A percentile compares a stretch with the other conserved stretches of the same genome.
phyloP scores from a whole-genome alignment of 2,329 filamentous ascomycete species.

The Teratosphaeria gauchensis region DNA sequence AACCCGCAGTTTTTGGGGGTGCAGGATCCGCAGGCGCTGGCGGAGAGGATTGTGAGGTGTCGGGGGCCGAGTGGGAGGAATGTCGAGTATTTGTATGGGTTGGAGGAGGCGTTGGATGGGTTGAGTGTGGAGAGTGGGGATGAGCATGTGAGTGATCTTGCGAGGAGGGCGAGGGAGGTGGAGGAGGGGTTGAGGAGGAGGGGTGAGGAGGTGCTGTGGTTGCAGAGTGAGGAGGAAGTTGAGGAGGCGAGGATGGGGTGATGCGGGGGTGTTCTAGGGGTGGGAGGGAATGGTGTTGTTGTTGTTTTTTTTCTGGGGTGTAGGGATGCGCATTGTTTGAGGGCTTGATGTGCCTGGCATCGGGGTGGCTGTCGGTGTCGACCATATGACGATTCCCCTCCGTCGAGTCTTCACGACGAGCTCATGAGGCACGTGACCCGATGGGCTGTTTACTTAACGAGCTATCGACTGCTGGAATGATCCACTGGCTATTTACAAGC shows the following conservation, averaged over 20 bases:
- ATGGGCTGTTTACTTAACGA: too few species aligned
- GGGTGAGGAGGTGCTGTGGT: not conserved
- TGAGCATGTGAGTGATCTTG: conserved; percentile 75
- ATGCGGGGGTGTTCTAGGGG: too few species aligned
- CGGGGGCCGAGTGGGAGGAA: conserved; percentile 81
- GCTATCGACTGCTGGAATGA: too few species aligned
- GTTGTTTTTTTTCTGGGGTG: too few species aligned
- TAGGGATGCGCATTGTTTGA: too few species aligned
- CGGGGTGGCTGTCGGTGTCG: too few species aligned
- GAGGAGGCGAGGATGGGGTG: not conserved
- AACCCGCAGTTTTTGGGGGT: conserved; percentile 88
- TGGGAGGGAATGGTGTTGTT: too few species aligned
- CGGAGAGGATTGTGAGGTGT: conserved; percentile 69
- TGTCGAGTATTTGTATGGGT: conserved; percentile 73
- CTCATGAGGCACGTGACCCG: too few species aligned
- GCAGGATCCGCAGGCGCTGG: conserved; percentile 68
- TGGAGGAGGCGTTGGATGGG: conserved; percentile 65
- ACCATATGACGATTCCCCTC: too few species aligned
- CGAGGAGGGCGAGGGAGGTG: conserved; percentile 58
- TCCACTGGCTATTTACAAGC: too few species aligned
- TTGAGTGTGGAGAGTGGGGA: conserved; percentile 71
- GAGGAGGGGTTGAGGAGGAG: conserved; percentile 28
- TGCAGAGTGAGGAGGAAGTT: not conserved
- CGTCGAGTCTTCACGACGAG: too few species aligned
- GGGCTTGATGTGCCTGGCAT: too few species aligned